Conservation (phyloP, 805 yeast species). For the Saccharomycopsis sp. region DNA sequence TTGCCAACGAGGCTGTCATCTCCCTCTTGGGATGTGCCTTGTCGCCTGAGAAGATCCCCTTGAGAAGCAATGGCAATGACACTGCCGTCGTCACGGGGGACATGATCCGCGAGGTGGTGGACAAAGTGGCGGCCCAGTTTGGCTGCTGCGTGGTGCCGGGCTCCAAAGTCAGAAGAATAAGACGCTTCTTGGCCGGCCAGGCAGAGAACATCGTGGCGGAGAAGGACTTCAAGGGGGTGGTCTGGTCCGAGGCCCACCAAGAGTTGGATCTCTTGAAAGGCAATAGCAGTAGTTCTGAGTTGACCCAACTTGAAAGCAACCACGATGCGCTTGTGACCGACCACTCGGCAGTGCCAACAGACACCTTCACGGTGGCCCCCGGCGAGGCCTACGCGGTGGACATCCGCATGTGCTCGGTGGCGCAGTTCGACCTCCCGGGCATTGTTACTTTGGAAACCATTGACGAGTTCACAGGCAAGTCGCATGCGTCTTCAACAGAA, state of each 20-base stretch:
- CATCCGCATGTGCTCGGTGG: slow-evolving; percentile 65
- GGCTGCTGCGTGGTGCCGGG: slow-evolving; percentile 87
- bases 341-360: slow-evolving; percentile 61
- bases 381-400: slow-evolving; percentile 89
- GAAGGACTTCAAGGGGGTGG: slow-evolving; percentile 85
- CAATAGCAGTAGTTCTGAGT: slow-evolving; percentile 19
- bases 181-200: slow-evolving; percentile 94
- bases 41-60: slow-evolving; percentile 67
- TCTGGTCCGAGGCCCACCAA: slow-evolving; percentile 77
- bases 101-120: slow-evolving; percentile 65
- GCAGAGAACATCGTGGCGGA: slow-evolving; percentile 88
- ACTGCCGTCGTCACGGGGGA: slow-evolving; percentile 49
- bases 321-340: slow-evolving; percentile 26
- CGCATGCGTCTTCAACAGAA: slow-evolving; percentile 39
- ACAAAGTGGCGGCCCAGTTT: slow-evolving; percentile 76
- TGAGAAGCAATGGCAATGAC: slow-evolving; percentile 28
- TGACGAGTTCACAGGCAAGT: slow-evolving; percentile 56
- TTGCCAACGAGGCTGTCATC: slow-evolving; percentile 82
- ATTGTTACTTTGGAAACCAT: slow-evolving; percentile 58
- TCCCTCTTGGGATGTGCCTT: slow-evolving; percentile 64
- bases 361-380: slow-evolving; percentile 59
- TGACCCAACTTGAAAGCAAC: neutral
- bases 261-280: slow-evolving; percentile 45
- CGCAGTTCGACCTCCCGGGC: slow-evolving; percentile 49
- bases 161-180: slow-evolving; percentile 80